phyloP scores from a whole-genome alignment of 2,329 filamentous ascomycete genomes.

The Penicillium sp. region DNA sequence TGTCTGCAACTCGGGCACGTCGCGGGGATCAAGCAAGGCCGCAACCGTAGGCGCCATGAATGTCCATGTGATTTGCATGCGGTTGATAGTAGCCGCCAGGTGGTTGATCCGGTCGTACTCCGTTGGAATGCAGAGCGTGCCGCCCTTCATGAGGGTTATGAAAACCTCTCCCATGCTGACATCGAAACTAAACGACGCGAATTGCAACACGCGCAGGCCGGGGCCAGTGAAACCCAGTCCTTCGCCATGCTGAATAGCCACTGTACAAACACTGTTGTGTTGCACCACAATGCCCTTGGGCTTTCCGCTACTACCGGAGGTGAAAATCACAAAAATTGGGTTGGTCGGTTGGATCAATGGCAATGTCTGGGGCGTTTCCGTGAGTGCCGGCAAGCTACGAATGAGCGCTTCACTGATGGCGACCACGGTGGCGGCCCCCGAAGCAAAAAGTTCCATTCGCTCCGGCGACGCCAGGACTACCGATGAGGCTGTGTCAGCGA shows the following conservation, averaged over 20 bases:
- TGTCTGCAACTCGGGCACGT: slow-evolving; percentile 34
- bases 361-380: neutral
- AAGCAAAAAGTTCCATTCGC: neutral
- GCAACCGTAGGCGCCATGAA: slow-evolving; percentile 51
- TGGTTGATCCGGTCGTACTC: slow-evolving; percentile 44
- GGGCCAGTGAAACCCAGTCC: slow-evolving; percentile 45
- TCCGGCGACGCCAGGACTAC: no score
- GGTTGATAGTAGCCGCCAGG: slow-evolving; percentile 26
- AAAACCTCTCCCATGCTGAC: slow-evolving; percentile 38
- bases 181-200: slow-evolving; percentile 46
- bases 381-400: neutral
- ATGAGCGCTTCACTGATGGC: neutral
- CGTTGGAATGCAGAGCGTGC: slow-evolving; percentile 46
- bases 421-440: neutral
- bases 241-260: slow-evolving; percentile 47
- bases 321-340: slow-evolving; percentile 53
- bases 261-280: slow-evolving; percentile 54
- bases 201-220: slow-evolving; percentile 38
- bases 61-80: slow-evolving; percentile 48
- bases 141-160: slow-evolving; percentile 36
- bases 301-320: slow-evolving; percentile 50
- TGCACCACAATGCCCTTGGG: slow-evolving; percentile 58
- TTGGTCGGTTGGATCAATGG: neutral
- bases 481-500: neutral
- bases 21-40: slow-evolving; percentile 16